These are phyloP conservation scores for Microthlaspi erraticum DNA, from an alignment of 345 rosid species.

Conservation along the genomic window DNA sequence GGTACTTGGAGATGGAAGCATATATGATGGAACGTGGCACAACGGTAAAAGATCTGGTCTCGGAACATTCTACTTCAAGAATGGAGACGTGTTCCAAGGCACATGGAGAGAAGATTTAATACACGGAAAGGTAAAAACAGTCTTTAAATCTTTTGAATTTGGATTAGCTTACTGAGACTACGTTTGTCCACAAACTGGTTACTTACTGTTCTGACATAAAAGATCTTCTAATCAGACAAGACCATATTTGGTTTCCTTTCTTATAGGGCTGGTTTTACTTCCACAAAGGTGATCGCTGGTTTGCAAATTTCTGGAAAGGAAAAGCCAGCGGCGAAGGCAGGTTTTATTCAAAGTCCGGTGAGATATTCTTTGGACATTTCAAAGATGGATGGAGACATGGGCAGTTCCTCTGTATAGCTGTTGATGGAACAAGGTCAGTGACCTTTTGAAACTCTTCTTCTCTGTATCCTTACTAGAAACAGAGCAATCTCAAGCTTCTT, in stretches of 20 bases:
- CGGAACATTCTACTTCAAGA: conserved; percentile 88
- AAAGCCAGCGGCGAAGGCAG: conserved; percentile 94
- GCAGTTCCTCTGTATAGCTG: conserved; percentile 68
- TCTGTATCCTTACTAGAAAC: not conserved
- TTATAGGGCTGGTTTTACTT: conserved; percentile 95
- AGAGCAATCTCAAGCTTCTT: not conserved
- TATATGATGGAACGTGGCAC: conserved; percentile 95
- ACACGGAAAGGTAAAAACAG: conserved; percentile 87
- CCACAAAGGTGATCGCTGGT: conserved; percentile 89
- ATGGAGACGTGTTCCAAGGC: conserved; percentile 98
- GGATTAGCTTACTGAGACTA: conserved; percentile 18
- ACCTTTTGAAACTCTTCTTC: not conserved
- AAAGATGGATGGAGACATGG: conserved; percentile 96
- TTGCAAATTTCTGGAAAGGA: conserved; percentile 99
- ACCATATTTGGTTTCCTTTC: conserved; percentile 16
- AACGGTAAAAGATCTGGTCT: conserved; percentile 90
- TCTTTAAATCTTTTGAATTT: conserved; percentile 4
- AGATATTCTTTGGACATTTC: conserved; percentile 81
- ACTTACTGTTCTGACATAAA: not conserved
- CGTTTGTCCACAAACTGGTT: conserved; percentile 7
- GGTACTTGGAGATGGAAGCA: conserved; percentile 78
- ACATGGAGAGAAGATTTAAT: conserved; percentile 95
- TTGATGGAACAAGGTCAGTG: conserved; percentile 80
- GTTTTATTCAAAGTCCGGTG: conserved; percentile 87
- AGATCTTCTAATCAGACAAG: conserved; percentile 4